Percentiles rank a stretch among this genome's conserved stretches.
These are phyloP conservation scores for Parascedosporium putredinis DNA, from an alignment of 2,329 filamentous ascomycete genomes.

Conservation along the genomic window DNA sequence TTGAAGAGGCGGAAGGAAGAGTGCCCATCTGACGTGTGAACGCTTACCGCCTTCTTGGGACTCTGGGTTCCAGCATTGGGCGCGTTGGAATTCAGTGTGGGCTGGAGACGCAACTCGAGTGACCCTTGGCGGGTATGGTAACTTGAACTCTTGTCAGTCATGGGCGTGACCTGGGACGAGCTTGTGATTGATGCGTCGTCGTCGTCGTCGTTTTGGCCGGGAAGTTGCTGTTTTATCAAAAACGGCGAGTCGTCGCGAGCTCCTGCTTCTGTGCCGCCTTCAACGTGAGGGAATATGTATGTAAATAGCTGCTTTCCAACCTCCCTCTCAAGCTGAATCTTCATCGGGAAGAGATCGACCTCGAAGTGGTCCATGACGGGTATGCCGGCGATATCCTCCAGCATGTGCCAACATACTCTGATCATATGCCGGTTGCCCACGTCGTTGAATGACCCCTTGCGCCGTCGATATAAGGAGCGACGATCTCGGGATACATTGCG, in stretches of 20 bases:
- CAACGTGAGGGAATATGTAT: conserved; percentile 88
- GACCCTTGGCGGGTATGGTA: conserved; percentile 58
- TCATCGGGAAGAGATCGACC: conserved; percentile 84
- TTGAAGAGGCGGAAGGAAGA: conserved; percentile 45
- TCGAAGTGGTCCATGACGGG: conserved; percentile 96
- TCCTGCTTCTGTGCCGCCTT: conserved; percentile 36
- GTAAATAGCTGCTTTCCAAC: conserved; percentile 89
- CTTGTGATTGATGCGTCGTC: conserved; percentile 26
- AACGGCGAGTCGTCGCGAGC: conserved; percentile 53
- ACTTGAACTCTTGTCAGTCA: conserved; percentile 35
- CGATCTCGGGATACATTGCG: conserved; percentile 92
- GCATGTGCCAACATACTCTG: conserved; percentile 92
- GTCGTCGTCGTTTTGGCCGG: conserved; percentile 40
- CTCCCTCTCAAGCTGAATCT: conserved; percentile 86
- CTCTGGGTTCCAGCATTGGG: conserved; percentile 17
- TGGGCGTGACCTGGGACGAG: conserved; percentile 23
- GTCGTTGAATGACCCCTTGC: conserved; percentile 34
- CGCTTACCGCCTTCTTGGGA: conserved; percentile 36
- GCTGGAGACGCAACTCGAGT: conserved; percentile 71
- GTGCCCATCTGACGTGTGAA: conserved; percentile 37
- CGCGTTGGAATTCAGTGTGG: conserved; percentile 58
- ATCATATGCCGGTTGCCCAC: conserved; percentile 71
- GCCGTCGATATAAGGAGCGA: conserved; percentile 74
- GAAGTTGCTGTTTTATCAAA: conserved; percentile 33
- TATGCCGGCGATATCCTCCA: conserved; percentile 95